phyloP scores from a whole-genome alignment of 805 yeast genomes.

The Isabelozyma heimii region DNA sequence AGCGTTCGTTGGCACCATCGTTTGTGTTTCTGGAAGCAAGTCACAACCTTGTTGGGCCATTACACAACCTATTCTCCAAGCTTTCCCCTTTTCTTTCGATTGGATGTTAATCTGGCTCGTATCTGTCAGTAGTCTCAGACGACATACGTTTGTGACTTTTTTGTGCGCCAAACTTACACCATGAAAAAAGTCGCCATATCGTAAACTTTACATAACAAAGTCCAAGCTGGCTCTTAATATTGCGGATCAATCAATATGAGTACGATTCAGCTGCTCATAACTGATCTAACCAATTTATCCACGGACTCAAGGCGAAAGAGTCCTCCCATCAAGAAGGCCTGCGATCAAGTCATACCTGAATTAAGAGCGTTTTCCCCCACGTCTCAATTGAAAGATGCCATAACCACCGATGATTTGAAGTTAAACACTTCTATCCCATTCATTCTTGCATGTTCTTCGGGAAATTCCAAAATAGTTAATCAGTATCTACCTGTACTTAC shows the following conservation, averaged over 20 bases:
- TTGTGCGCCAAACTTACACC: background rate
- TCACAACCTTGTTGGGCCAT: too few species aligned
- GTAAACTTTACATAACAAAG: background rate
- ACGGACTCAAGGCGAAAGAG: conserved; percentile 72
- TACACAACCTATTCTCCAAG: too few species aligned
- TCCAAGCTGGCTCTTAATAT: too few species aligned
- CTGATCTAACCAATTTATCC: conserved; percentile 60
- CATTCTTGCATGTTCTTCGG: conserved; percentile 65
- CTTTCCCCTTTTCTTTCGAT: too few species aligned
- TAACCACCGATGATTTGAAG: conserved; percentile 7
- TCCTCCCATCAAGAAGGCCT: conserved; percentile 58
- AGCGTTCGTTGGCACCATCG: too few species aligned
- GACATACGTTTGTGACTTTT: background rate
- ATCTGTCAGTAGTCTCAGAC: background rate
- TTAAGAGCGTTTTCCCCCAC: conserved; percentile 7
- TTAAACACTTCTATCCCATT: conserved; percentile 50
- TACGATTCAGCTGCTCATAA: conserved; percentile 43
- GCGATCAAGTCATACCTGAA: conserved; percentile 18
- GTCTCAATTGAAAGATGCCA: conserved; percentile 17
- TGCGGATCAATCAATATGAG: conserved; percentile 11
- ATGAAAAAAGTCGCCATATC: background rate
- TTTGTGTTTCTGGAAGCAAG: too few species aligned
- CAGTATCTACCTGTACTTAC: conserved; percentile 72
- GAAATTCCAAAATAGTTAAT: conserved; percentile 70
- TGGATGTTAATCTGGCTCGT: background rate